Evolutionary conservation across 352 stramenopile genomes (phyloP).

Genomic region (Phytophthora citrophthora): DNA sequence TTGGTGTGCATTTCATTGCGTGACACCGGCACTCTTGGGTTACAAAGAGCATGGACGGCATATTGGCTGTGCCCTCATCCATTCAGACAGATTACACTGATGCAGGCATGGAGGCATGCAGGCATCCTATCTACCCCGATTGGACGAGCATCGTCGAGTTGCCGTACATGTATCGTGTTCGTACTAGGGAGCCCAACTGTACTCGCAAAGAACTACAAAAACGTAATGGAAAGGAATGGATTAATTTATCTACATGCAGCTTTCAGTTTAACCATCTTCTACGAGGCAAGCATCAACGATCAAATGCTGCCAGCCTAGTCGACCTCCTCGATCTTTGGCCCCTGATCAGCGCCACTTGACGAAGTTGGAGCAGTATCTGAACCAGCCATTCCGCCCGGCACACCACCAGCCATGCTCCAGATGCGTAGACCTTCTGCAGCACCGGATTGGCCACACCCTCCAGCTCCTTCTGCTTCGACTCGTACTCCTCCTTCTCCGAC

Average conservation of each 20-base stretch:
- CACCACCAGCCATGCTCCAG: slow-evolving; percentile 46
- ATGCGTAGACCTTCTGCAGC: slow-evolving; percentile 84
- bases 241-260: neutral
- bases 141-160: too few species aligned
- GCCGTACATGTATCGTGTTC: too few species aligned
- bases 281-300: neutral
- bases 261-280: neutral
- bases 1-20: too few species aligned
- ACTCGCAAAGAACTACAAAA: neutral
- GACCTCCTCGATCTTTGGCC: slow-evolving; percentile 85
- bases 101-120: too few species aligned
- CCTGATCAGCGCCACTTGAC: slow-evolving; percentile 53
- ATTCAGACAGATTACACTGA: too few species aligned
- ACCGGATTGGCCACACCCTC: slow-evolving; percentile 87
- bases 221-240: neutral
- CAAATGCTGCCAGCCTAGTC: slow-evolving; percentile 44
- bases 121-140: too few species aligned
- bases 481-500: slow-evolving; percentile 83
- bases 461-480: slow-evolving; percentile 91
- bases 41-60: too few species aligned
- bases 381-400: slow-evolving; percentile 32
- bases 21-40: too few species aligned
- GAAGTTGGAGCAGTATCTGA: slow-evolving; percentile 33
- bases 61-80: too few species aligned
- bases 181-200: too few species aligned